Base-by-base conservation (phyloP, 306 rosid genomes). In the Ormosia semicastrata region DNA sequence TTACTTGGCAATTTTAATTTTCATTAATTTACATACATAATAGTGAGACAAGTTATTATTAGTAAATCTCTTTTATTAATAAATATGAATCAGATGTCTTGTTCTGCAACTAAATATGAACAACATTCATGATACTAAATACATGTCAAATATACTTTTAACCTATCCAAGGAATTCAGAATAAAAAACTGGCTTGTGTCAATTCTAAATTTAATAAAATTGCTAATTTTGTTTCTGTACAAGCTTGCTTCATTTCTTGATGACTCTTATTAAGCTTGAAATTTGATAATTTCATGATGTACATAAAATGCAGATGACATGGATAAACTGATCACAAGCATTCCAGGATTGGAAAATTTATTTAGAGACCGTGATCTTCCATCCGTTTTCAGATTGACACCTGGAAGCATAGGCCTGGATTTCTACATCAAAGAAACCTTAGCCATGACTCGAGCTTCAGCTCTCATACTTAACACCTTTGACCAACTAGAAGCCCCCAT, bases 391-490 rank as follows among this genome's bases (percentile, higher is more conserved):
- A 73, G 62, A 73, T 40, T 29, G 14, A 52, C 37, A 41, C 71
- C 54, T 0, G 66, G 34, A 24, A 4, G 13, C 6, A 5, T 14
- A 3, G 4, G 0, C 14, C 9, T 52, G 0, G 46, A 81, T 41
- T 81, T 73, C 68, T 81, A 13, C 60, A 32, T 65, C 12, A 73
- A 64, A 53, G 80, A 81, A 65, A 73, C 79, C 29, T 3, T 44
- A 17, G 4, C 74, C 49, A 73, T 72, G 74, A 14, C 80, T 2
- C 56, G 15, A 37, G 85, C 75, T 15, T 64, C 80, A 29, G 13
- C 50, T 10, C 67, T 81, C 41, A 50, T 81, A 41, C 60, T 81
- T 60, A 81, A 81, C 24, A 81, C 75, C 15, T 81, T 73, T 24
- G 74, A 81, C n/a, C 29, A 73, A 0, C 68, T 81, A 41, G 85